A percentile compares a stretch with the other conserved stretches of the same genome.
phyloP scores from a whole-genome alignment of 2,329 filamentous ascomycete genomes.

The Malbranchea cinnamomea region DNA sequence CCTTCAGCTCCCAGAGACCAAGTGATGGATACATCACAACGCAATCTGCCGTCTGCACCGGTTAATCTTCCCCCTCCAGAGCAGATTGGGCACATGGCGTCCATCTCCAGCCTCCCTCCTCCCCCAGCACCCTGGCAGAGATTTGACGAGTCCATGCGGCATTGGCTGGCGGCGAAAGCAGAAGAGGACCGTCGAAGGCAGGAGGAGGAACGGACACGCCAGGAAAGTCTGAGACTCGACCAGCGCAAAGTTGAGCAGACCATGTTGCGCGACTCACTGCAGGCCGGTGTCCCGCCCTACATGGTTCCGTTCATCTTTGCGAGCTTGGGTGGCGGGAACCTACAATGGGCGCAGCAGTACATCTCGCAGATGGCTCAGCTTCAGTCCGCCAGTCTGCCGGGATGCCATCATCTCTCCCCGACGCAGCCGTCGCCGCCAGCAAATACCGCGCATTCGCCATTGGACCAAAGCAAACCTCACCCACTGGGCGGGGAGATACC shows the following conservation, averaged over 20 bases:
- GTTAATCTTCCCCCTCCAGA: slow-evolving; percentile 42
- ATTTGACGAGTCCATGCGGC: slow-evolving; percentile 55
- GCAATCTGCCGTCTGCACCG: slow-evolving; percentile 53
- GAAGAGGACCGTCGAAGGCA: slow-evolving; percentile 59
- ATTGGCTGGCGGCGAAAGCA: slow-evolving; percentile 54
- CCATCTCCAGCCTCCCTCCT: slow-evolving; percentile 34
- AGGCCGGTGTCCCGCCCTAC: slow-evolving; percentile 55
- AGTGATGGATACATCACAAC: slow-evolving; percentile 53
- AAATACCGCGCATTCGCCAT: slow-evolving; percentile 22
- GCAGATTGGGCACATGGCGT: slow-evolving; percentile 17
- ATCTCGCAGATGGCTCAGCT: slow-evolving; percentile 36
- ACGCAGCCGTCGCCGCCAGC: background rate
- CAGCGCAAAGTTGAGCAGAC: slow-evolving; percentile 58
- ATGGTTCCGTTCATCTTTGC: slow-evolving; percentile 64
- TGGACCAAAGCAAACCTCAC: slow-evolving; percentile 10
- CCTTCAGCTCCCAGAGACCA: slow-evolving; percentile 27
- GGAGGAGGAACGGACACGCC: slow-evolving; percentile 53
- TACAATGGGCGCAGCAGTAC: slow-evolving; percentile 57
- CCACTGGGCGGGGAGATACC: slow-evolving; percentile 15
- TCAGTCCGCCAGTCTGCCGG: slow-evolving; percentile 32
- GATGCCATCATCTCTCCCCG: background rate
- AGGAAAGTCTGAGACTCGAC: slow-evolving; percentile 53
- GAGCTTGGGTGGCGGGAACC: slow-evolving; percentile 48
- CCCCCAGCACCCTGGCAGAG: slow-evolving; percentile 52
- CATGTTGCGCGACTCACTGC: slow-evolving; percentile 54